These are phyloP conservation scores for Dactylellina haptotyla DNA, from an alignment of 2,329 filamentous ascomycete genomes.

Conservation along the genomic window DNA sequence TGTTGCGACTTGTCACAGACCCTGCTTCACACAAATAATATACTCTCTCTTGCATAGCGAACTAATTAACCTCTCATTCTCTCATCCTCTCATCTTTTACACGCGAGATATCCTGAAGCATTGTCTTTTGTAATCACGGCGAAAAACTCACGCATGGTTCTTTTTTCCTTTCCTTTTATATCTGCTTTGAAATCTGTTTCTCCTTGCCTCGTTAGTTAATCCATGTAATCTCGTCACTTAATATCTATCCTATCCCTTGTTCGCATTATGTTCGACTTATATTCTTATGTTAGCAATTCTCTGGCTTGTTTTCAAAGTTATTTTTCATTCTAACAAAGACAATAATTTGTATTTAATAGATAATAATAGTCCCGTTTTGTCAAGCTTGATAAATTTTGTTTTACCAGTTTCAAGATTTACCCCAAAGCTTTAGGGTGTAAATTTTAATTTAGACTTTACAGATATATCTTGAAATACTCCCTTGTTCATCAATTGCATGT, in stretches of 20 bases:
- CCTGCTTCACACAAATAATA: conserved; percentile 10
- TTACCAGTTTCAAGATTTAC: background rate
- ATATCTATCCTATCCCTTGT: background rate
- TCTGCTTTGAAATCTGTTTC: background rate
- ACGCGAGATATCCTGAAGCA: conserved; percentile 16
- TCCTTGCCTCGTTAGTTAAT: conserved; percentile 2
- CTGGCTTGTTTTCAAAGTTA: conserved; percentile 9
- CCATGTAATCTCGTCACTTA: conserved; percentile 16
- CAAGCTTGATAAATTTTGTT: background rate
- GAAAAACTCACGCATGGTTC: background rate
- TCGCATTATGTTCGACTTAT: background rate
- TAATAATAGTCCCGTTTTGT: conserved; percentile 33
- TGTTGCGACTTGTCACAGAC: conserved; percentile 29
- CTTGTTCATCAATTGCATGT: no score
- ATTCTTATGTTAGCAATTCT: conserved; percentile 16
- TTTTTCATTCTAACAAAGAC: conserved; percentile 13
- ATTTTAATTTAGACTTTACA: no score
- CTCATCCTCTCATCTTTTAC: conserved; percentile 10
- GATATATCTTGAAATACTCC: no score
- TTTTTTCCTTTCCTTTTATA: conserved; percentile 8
- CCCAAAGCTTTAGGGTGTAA: no score
- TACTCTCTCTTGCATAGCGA: conserved; percentile 27
- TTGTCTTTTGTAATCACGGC: background rate
- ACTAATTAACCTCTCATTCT: conserved; percentile 3
- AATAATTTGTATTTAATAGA: conserved; percentile 54